Conservation (phyloP, 2,329 filamentous ascomycete species). For the Setomelanomma holmii region DNA sequence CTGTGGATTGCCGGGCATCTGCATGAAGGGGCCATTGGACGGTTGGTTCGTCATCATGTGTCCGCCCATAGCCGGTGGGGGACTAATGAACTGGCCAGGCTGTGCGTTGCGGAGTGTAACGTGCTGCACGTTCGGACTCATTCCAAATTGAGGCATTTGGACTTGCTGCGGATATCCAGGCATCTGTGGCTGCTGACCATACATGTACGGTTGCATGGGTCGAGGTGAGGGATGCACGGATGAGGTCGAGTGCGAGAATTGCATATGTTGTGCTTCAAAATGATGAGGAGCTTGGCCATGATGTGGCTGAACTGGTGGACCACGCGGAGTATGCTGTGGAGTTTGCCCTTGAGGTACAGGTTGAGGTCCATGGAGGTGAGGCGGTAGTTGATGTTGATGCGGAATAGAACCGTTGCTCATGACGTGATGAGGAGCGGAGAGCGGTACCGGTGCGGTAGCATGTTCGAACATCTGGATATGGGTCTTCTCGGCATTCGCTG, state of each 20-base stretch:
- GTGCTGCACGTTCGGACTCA: conserved; percentile 72
- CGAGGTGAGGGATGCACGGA: conserved; percentile 83
- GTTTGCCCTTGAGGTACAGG: conserved; percentile 72
- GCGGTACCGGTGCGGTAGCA: conserved; percentile 61
- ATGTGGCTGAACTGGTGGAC: conserved; percentile 77
- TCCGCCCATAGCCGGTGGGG: conserved; percentile 73
- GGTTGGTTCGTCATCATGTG: conserved; percentile 83
- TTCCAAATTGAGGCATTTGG: conserved; percentile 74
- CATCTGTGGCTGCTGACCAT: conserved; percentile 68
- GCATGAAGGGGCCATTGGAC: conserved; percentile 73
- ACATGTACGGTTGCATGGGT: conserved; percentile 73
- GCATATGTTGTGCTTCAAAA: conserved; percentile 86
- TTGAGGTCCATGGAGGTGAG: conserved; percentile 77
- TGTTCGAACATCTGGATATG: conserved; percentile 84
- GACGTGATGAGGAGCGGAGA: conserved; percentile 69
- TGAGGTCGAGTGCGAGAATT: conserved; percentile 81
- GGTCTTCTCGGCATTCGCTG: conserved; percentile 75
- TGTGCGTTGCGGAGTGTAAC: conserved; percentile 76
- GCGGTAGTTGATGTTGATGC: conserved; percentile 83
- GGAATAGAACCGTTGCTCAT: conserved; percentile 71
- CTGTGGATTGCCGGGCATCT: conserved; percentile 71
- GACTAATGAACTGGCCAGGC: conserved; percentile 75
- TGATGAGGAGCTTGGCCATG: conserved; percentile 73
- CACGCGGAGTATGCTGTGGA: conserved; percentile 78
- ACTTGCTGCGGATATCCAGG: conserved; percentile 55